These are phyloP conservation scores for Talaromyces amestolkiae DNA, from an alignment of 2,329 filamentous ascomycete genomes.

Conservation along the genomic window DNA sequence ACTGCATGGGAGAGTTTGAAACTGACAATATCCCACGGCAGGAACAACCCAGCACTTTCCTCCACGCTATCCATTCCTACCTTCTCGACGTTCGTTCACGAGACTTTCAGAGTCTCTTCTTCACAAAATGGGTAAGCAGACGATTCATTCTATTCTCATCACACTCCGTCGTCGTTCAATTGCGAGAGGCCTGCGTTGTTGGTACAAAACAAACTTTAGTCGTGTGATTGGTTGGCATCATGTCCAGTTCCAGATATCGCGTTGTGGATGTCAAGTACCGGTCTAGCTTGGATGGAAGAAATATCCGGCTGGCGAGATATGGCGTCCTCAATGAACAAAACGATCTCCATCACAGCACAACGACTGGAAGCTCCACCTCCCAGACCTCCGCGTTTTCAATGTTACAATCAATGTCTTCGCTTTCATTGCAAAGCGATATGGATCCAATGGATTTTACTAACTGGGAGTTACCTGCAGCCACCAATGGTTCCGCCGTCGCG, in stretches of 20 bases:
- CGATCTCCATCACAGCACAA: constrained; percentile 1
- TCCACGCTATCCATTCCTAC: constrained; percentile 3
- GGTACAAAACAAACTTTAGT: constrained; percentile 12
- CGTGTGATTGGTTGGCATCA: constrained; percentile 14
- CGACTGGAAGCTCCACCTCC: constrained; percentile 9
- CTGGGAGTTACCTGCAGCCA: constrained; percentile 29
- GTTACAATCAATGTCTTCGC: constrained; percentile 16
- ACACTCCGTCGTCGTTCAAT: neutral
- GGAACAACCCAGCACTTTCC: constrained; percentile 10
- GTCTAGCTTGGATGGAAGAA: constrained; percentile 14
- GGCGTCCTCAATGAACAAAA: constrained; percentile 1
- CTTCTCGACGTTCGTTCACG: constrained; percentile 16
- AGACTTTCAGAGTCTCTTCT: constrained; percentile 10
- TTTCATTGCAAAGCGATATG: constrained; percentile 20
- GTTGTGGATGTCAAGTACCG: constrained; percentile 17
- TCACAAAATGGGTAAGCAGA: constrained; percentile 17
- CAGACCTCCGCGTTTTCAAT: constrained; percentile 6
- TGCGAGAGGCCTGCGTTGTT: neutral
- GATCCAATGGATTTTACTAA: constrained; percentile 28
- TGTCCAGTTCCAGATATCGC: constrained; percentile 19
- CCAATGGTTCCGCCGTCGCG: constrained; percentile 23
- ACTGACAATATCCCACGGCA: neutral
- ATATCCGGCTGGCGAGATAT: constrained; percentile 6
- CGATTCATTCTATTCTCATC: neutral
- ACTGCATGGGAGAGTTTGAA: neutral